These are phyloP conservation scores for Cynanchum wilfordii DNA, from an alignment of 257 asterid species.

Conservation along the genomic window DNA sequence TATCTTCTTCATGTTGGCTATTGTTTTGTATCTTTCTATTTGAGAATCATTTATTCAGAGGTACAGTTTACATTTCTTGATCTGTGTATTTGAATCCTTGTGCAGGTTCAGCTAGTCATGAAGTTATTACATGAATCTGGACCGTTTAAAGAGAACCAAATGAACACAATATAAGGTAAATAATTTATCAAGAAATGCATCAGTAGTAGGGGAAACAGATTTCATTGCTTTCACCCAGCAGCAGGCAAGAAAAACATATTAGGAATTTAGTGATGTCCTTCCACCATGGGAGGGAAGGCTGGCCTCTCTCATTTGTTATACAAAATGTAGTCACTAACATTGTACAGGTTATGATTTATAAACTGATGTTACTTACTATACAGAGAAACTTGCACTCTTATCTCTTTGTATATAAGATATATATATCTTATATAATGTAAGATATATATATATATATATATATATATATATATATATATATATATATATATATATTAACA, in stretches of 20 bases:
- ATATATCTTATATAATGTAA: too few species aligned
- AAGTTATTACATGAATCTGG: conserved; percentile 66
- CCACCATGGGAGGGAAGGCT: background rate
- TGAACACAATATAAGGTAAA: too few species aligned
- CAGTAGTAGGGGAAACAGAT: background rate
- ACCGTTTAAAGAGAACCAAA: conserved; percentile 59
- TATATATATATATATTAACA: too few species aligned
- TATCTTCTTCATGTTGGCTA: background rate
- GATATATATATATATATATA: too few species aligned
- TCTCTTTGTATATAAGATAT: too few species aligned
- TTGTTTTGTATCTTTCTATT: background rate
- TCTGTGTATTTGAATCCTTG: conserved; percentile 10
- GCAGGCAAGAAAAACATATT: background rate
- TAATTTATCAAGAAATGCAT: background rate
- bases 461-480: too few species aligned
- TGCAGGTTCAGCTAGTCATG: conserved; percentile 73
- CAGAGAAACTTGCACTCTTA: background rate
- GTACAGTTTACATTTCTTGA: background rate
- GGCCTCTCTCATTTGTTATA: background rate
- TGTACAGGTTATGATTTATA: background rate
- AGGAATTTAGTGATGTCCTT: too few species aligned
- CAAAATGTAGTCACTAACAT: background rate
- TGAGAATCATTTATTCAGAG: too few species aligned
- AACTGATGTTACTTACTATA: background rate
- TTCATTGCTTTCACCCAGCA: background rate